Evolutionary conservation across 1,284 basidiomycete species (phyloP).

Genomic region (Fomitopsis palustris): DNA sequence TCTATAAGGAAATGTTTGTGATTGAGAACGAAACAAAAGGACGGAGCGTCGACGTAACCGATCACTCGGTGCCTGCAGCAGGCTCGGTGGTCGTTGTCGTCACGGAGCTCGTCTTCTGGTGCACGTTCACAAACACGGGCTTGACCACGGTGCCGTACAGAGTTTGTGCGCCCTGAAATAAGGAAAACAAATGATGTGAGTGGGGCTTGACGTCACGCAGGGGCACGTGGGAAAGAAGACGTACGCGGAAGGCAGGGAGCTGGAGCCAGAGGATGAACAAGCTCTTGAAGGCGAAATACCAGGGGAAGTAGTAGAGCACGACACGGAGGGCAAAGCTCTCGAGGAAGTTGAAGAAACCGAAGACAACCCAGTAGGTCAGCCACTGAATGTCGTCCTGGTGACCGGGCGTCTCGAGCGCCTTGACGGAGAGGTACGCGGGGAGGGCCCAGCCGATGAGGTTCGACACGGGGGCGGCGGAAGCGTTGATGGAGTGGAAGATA

Average conservation of each 20-base stretch:
- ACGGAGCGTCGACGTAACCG: neutral
- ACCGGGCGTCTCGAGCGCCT: constrained; percentile 74
- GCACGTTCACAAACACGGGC: constrained; percentile 27
- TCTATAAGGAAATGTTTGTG: neutral
- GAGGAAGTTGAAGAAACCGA: constrained; percentile 83
- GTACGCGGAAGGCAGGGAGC: constrained; percentile 74
- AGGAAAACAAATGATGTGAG: constrained; percentile 10
- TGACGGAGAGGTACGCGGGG: constrained; percentile 84
- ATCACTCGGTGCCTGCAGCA: constrained; percentile 31
- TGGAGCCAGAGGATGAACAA: constrained; percentile 86
- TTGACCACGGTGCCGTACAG: constrained; percentile 28
- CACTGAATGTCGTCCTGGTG: constrained; percentile 81
- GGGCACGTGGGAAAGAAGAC: constrained; percentile 31
- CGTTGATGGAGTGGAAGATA: constrained; percentile 78
- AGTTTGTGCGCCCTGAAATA: constrained; percentile 27
- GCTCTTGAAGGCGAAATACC: constrained; percentile 92
- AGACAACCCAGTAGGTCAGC: constrained; percentile 88
- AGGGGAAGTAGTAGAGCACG: constrained; percentile 81
- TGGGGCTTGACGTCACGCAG: constrained; percentile 2
- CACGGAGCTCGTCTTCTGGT: constrained; percentile 19
- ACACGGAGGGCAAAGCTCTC: constrained; percentile 74
- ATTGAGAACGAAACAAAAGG: neutral
- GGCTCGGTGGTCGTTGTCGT: constrained; percentile 20
- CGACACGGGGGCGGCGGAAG: constrained; percentile 77
- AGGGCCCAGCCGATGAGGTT: constrained; percentile 84